These are phyloP conservation scores for Neofusicoccum parvum DNA, from an alignment of 2,329 filamentous ascomycete species.

Conservation along the genomic window DNA sequence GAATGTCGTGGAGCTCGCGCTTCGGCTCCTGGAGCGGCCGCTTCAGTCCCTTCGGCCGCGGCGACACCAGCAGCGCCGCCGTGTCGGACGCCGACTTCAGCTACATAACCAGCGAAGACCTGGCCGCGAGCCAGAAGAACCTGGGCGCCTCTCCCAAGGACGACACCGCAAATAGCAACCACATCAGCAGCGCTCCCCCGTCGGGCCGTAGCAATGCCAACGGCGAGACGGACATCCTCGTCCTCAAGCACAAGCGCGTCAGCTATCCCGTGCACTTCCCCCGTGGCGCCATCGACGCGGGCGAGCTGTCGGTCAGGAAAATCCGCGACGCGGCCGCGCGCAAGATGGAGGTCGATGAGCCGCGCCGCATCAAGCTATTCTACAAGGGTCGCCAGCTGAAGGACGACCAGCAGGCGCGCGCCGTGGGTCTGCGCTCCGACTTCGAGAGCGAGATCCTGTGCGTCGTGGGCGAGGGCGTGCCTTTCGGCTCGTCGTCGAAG, in stretches of 20 bases:
- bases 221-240: slow-evolving; percentile 66
- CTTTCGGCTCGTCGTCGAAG: slow-evolving; percentile 34
- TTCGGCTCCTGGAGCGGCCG: slow-evolving; percentile 47
- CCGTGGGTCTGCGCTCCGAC: slow-evolving; percentile 61
- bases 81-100: slow-evolving; percentile 77
- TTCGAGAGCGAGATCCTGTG: slow-evolving; percentile 62
- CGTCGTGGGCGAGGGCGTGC: slow-evolving; percentile 56
- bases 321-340: slow-evolving; percentile 68
- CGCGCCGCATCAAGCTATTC: slow-evolving; percentile 64
- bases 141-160: slow-evolving; percentile 26
- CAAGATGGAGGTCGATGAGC: slow-evolving; percentile 64
- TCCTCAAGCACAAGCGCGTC: slow-evolving; percentile 68
- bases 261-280: slow-evolving; percentile 73
- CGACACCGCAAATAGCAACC: slow-evolving; percentile 22
- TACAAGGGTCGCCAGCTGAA: slow-evolving; percentile 75
- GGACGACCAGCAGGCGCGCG: slow-evolving; percentile 60
- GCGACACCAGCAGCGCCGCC: slow-evolving; percentile 44
- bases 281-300: slow-evolving; percentile 73
- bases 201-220: slow-evolving; percentile 12
- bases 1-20: slow-evolving; percentile 50
- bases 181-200: slow-evolving; percentile 23
- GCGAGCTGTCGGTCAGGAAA: slow-evolving; percentile 67
- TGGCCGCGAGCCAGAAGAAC: slow-evolving; percentile 47
- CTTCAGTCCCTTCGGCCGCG: slow-evolving; percentile 52
- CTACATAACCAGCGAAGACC: slow-evolving; percentile 79